Evolutionary conservation across 2,329 filamentous ascomycete species (phyloP).

Genomic region (Magnaporthiopsis rhizophila): DNA sequence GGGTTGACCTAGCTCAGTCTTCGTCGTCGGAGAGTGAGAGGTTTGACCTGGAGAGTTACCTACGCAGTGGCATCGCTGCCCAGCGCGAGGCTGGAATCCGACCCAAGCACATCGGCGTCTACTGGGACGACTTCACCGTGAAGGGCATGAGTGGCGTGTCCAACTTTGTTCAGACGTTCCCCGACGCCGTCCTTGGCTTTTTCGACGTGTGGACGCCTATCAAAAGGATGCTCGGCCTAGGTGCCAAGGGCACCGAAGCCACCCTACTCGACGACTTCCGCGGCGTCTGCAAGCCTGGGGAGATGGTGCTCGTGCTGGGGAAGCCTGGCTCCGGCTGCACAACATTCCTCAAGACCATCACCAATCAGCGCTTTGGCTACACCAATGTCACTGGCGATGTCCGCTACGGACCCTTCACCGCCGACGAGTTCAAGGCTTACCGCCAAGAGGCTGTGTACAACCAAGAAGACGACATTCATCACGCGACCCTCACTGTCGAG

Average conservation of each 20-base stretch:
- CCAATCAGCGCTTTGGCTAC: slow-evolving; percentile 55
- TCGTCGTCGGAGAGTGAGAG: slow-evolving; percentile 40
- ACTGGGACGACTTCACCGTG: slow-evolving; percentile 72
- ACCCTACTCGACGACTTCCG: slow-evolving; percentile 67
- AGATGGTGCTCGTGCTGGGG: slow-evolving; percentile 82
- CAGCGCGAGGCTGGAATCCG: slow-evolving; percentile 72
- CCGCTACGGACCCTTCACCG: slow-evolving; percentile 65
- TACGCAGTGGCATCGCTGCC: slow-evolving; percentile 64
- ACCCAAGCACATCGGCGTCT: slow-evolving; percentile 69
- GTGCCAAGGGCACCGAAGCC: slow-evolving; percentile 61
- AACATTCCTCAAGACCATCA: slow-evolving; percentile 60
- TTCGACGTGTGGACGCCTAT: slow-evolving; percentile 65
- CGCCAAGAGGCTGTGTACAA: slow-evolving; percentile 81
- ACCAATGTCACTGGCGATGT: slow-evolving; percentile 59
- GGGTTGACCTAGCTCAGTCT: slow-evolving; percentile 26
- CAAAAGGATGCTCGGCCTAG: slow-evolving; percentile 54
- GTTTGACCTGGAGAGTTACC: slow-evolving; percentile 68
- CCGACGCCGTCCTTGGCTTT: slow-evolving; percentile 67
- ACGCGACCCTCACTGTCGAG: slow-evolving; percentile 76
- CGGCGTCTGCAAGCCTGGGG: slow-evolving; percentile 66
- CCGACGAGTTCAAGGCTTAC: slow-evolving; percentile 64
- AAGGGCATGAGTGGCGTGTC: slow-evolving; percentile 65
- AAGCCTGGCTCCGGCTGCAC: slow-evolving; percentile 67
- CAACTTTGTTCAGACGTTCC: slow-evolving; percentile 68
- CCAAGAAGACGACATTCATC: slow-evolving; percentile 78